phyloP scores from a whole-genome alignment of 345 rosid genomes.

The Syzygium jambos region DNA sequence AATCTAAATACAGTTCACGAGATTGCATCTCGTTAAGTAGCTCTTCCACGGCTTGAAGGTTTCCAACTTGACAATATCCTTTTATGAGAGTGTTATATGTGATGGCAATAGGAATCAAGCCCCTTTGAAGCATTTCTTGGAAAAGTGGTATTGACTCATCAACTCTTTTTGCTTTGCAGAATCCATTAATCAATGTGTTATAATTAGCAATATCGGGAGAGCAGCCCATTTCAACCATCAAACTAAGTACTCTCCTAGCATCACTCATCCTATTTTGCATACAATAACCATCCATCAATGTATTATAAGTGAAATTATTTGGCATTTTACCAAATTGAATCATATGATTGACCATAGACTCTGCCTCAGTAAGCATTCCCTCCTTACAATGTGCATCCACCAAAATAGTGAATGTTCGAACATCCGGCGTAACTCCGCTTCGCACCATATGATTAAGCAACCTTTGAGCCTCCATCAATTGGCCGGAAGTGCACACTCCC shows the following conservation, averaged over 20 bases:
- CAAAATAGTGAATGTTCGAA: not conserved
- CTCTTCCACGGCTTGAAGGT: conserved; percentile 13
- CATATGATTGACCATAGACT: not conserved
- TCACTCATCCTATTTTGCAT: conserved; percentile 13
- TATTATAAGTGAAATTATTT: not conserved
- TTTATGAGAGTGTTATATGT: conserved; percentile 19
- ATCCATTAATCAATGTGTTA: not conserved
- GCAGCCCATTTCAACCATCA: conserved; percentile 13
- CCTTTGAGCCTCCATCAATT: conserved; percentile 13
- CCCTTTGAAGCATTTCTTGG: conserved; percentile 1
- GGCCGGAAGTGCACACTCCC: conserved; percentile 9
- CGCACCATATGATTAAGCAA: not conserved
- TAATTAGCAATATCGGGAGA: conserved; percentile 4
- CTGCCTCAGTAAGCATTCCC: not conserved
- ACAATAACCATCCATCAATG: conserved; percentile 25
- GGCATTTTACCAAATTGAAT: not conserved
- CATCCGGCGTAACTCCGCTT: not conserved
- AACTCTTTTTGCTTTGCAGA: not conserved
- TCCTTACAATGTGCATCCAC: not conserved
- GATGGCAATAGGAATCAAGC: conserved; percentile 9
- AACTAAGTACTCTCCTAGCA: conserved; percentile 9
- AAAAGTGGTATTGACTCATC: not conserved
- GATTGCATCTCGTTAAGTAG: conserved; percentile 12
- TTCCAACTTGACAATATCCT: conserved; percentile 16
- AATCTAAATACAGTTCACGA: not conserved